A percentile compares a stretch with the other conserved stretches of the same genome.
Evolutionary conservation across 108 stramenopile genomes (phyloP).

Genomic region (Stephanodiscus triporus): DNA sequence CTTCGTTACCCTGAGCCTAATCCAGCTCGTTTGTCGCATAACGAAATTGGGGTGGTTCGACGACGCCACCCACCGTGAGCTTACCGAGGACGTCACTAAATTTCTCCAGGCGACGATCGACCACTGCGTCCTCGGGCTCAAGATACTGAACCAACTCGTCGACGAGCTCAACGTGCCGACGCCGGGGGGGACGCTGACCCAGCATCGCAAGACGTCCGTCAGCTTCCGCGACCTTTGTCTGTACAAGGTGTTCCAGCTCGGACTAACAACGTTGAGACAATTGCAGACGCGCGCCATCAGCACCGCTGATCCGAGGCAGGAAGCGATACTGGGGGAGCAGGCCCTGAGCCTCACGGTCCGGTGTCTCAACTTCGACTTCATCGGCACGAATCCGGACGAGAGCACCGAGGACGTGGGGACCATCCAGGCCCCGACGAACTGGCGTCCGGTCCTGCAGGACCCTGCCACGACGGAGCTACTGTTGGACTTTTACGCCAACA

Average conservation of each 20-base stretch:
- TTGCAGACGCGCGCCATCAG: slow-evolving; percentile 84
- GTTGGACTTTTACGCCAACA: slow-evolving; percentile 95
- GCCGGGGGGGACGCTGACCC: slow-evolving; percentile 91
- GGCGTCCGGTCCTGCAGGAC: slow-evolving; percentile 90
- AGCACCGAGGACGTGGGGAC: slow-evolving; percentile 97
- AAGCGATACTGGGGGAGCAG: slow-evolving; percentile 84
- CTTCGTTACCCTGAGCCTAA: slow-evolving; percentile 85
- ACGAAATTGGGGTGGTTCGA: slow-evolving; percentile 99
- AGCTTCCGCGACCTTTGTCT: slow-evolving; percentile 95
- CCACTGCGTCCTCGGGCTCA: slow-evolving; percentile 95
- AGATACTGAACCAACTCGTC: slow-evolving; percentile 94
- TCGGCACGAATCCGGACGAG: slow-evolving; percentile 98
- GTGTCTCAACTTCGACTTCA: slow-evolving; percentile 97
- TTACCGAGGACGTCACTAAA: slow-evolving; percentile 95
- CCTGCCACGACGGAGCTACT: slow-evolving; percentile 87
- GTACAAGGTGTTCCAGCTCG: slow-evolving; percentile 92
- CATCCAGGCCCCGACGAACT: slow-evolving; percentile 95
- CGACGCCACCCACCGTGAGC: slow-evolving; percentile 88
- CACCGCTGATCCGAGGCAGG: slow-evolving; percentile 76
- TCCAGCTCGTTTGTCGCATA: slow-evolving; percentile 96
- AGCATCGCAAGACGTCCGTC: slow-evolving; percentile 97
- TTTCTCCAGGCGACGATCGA: slow-evolving; percentile 95
- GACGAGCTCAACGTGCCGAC: slow-evolving; percentile 97
- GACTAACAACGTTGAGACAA: slow-evolving; percentile 92
- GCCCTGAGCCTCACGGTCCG: slow-evolving; percentile 83